Evolutionary conservation across 1,139 yeast species (phyloP), one percentile per base, ranked within the genome.

Genomic region (Sugiyamaella novakii): DNA sequence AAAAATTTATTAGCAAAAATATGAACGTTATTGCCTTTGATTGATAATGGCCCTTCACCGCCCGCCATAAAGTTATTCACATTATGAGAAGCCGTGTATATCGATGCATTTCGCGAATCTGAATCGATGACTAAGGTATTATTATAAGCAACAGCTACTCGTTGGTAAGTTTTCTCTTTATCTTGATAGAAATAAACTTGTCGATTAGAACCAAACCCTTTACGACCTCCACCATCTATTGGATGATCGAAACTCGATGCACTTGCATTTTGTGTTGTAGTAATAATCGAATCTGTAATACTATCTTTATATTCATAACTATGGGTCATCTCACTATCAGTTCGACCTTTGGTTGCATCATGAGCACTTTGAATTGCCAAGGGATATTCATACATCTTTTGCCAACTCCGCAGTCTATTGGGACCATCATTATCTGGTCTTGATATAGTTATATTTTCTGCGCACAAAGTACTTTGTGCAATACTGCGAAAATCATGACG

Each of bases 401-500:
- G 46, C 46, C 46, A 42, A 24, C 27, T 42, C 3, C 46, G 38
- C 3, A 11, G 31, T 19, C 39, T 31, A 18, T 22, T 18, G 6
- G 38, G 34, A 4, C 39, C 46, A n/a, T 42, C 33, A 22, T 17
- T 28, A 24, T 42, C 46, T 14, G 46, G 46, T 17, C 46, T 15
- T 11, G 25, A 11, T 31, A 42, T 18, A 17, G 46, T 33, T 19
- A 42, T 31, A 25, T 42, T 42, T 24, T 33, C 40, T 8, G 39
- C 46, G 24, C 46, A 42, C 7, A 42, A n/a, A 5, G 46, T 42
- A 34, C 39, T 42, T 19, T 42, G 46, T 5, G 46, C 46, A 18
- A 42, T 24, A 25, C 46, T 42, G n/a, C 31, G 39, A 28, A 33
- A 42, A 17, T 42, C 46, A 42, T 33, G 25, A 18, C 39, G 39